phyloP scores from a whole-genome alignment of 108 stramenopile genomes.

The Fragilaria radians region DNA sequence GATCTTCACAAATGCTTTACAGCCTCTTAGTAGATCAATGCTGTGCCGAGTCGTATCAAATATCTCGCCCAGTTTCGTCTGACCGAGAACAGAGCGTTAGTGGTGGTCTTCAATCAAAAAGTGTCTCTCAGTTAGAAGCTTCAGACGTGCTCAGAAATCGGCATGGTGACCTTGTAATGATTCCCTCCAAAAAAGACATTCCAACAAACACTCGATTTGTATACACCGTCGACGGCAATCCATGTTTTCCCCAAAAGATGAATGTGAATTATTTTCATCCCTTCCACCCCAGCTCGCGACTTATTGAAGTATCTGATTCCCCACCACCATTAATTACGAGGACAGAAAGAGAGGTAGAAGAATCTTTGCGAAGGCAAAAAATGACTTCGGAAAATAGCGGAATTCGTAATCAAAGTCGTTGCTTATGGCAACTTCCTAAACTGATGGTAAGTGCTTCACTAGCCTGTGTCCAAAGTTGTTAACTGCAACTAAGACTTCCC shows the following conservation, averaged over 20 bases:
- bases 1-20: slow-evolving; percentile 34
- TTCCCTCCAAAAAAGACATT: slow-evolving; percentile 42
- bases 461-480: neutral
- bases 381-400: slow-evolving; percentile 56
- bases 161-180: slow-evolving; percentile 67
- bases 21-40: slow-evolving; percentile 78
- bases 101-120: neutral
- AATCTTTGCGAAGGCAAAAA: slow-evolving; percentile 50
- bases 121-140: neutral
- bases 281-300: slow-evolving; percentile 56
- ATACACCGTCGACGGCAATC: slow-evolving; percentile 79
- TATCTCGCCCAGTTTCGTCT: neutral
- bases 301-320: slow-evolving; percentile 38
- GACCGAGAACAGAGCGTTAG: neutral
- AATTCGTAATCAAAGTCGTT: slow-evolving; percentile 64
- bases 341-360: slow-evolving; percentile 72
- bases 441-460: slow-evolving; percentile 43
- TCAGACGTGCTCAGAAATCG: slow-evolving; percentile 27
- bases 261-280: slow-evolving; percentile 53
- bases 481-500: neutral
- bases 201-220: slow-evolving; percentile 38
- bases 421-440: slow-evolving; percentile 82
- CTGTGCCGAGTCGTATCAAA: slow-evolving; percentile 35
- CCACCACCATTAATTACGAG: slow-evolving; percentile 62
- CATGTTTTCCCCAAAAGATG: slow-evolving; percentile 69